phyloP scores from a whole-genome alignment of 2,329 filamentous ascomycete genomes.

The Exophiala spinifera region DNA sequence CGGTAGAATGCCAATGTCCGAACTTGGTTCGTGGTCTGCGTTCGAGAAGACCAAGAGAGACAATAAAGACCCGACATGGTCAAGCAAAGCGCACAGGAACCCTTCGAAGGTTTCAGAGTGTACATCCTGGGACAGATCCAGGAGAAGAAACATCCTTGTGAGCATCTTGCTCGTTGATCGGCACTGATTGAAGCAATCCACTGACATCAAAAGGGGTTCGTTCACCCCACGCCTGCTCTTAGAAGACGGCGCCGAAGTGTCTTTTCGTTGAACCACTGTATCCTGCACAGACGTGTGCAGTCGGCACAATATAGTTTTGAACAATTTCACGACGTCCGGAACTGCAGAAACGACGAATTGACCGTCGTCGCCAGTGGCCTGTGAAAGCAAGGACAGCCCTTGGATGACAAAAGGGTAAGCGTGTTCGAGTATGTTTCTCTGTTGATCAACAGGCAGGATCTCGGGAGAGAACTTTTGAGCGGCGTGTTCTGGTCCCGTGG shows the following conservation, averaged over 20 bases:
- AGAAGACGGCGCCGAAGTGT: background rate
- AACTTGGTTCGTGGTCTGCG: background rate
- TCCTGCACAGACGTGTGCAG: slow-evolving; percentile 24
- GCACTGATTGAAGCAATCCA: background rate
- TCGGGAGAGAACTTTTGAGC: background rate
- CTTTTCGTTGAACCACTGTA: slow-evolving; percentile 11
- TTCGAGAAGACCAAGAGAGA: slow-evolving; percentile 25
- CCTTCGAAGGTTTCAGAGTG: slow-evolving; percentile 23
- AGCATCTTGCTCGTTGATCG: slow-evolving; percentile 5
- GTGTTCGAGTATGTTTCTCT: background rate
- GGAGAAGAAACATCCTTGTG: slow-evolving; percentile 15
- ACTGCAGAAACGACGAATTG: slow-evolving; percentile 3
- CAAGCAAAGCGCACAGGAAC: slow-evolving; percentile 21
- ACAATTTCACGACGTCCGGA: slow-evolving; percentile 13
- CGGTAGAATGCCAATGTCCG: slow-evolving; percentile 22
- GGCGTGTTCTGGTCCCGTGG: background rate
- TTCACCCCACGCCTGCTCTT: background rate
- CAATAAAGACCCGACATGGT: slow-evolving; percentile 26
- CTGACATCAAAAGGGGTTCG: too few relatives aligned
- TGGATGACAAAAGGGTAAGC: slow-evolving; percentile 10
- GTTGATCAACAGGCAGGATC: background rate
- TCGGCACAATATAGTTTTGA: slow-evolving; percentile 17
- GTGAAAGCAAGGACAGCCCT: background rate
- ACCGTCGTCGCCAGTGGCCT: background rate
- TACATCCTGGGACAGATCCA: slow-evolving; percentile 11